Percentiles rank a stretch among this genome's conserved stretches.
Conservation (phyloP, 176 grass and related monocot genomes). For the Cocos nucifera region DNA sequence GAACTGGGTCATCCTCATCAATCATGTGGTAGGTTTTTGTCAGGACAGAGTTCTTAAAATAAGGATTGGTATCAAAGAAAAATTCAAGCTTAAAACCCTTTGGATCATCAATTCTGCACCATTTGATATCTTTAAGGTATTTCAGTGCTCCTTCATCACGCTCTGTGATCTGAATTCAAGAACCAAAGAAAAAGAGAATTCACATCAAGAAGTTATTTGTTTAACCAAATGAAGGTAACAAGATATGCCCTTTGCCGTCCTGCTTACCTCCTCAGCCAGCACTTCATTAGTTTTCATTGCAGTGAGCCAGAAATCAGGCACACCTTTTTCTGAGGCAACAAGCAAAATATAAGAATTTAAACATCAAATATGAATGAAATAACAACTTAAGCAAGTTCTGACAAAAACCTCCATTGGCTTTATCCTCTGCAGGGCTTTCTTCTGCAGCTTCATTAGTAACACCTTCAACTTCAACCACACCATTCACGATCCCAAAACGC, state of each 20-base stretch:
- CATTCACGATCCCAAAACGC: constrained; percentile 17
- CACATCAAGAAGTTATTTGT: no score
- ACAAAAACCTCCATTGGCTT: constrained; percentile 1
- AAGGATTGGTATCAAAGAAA: constrained; percentile 15
- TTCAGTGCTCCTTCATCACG: constrained; percentile 17
- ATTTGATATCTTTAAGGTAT: constrained; percentile 19
- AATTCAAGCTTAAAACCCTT: constrained; percentile 23
- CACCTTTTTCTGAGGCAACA: constrained; percentile 12
- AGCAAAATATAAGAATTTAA: background rate
- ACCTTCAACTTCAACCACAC: constrained; percentile 12
- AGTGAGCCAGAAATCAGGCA: constrained; percentile 16
- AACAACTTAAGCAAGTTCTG: no score
- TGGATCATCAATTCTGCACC: constrained; percentile 16
- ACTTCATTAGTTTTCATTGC: constrained; percentile 22
- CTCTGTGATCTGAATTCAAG: constrained; percentile 5
- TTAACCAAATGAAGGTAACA: no score
- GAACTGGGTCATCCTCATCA: constrained; percentile 15
- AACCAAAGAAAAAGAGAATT: background rate
- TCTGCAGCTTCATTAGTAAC: constrained; percentile 6
- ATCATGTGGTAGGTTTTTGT: constrained; percentile 21
- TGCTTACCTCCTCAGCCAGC: constrained; percentile 8
- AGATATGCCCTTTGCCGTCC: no score
- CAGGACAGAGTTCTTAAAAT: constrained; percentile 11
- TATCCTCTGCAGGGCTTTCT: background rate
- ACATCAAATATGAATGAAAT: background rate